Evolutionary conservation across 148 eudicot genomes (phyloP).

Genomic region (Gaultheria prostrata): DNA sequence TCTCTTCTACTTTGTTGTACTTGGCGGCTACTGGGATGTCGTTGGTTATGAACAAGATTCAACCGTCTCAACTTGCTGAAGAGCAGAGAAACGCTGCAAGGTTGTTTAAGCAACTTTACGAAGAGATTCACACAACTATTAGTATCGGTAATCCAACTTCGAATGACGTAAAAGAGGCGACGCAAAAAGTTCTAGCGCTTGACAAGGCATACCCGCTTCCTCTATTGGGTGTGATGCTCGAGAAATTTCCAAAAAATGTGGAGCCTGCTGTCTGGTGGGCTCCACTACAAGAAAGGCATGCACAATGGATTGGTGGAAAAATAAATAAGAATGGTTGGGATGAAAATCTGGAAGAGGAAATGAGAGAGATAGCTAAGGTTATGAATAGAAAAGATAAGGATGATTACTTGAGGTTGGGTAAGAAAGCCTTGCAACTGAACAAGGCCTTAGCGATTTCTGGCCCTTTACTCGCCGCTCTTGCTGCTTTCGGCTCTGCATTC

Average conservation of each 20-base stretch:
- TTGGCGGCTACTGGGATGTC: slow-evolving; percentile 47
- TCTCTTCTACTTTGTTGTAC: slow-evolving; percentile 43
- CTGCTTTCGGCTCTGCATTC: no score
- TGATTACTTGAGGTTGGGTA: no score
- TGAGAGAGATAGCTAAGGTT: no score
- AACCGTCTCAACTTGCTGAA: slow-evolving; percentile 71
- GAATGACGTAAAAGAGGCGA: slow-evolving; percentile 38
- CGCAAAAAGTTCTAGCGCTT: slow-evolving; percentile 49
- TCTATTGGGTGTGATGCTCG: slow-evolving; percentile 56
- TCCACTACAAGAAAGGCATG: no score
- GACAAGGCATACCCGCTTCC: slow-evolving; percentile 74
- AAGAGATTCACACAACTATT: slow-evolving; percentile 29
- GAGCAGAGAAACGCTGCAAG: slow-evolving; percentile 66
- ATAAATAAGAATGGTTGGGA: no score
- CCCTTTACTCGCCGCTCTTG: no score
- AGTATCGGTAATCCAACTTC: slow-evolving; percentile 12
- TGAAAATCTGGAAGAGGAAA: no score
- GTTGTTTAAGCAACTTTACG: slow-evolving; percentile 37
- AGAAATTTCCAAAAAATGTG: slow-evolving; percentile 48
- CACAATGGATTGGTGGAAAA: no score
- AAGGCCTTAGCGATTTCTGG: no score
- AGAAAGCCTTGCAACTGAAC: no score
- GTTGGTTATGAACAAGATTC: slow-evolving; percentile 52
- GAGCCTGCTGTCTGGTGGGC: slow-evolving; percentile 67
- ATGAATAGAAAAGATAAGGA: no score